phyloP scores from a whole-genome alignment of 495 filamentous ascomycete genomes.

The Aspergillus sclerotioniger region DNA sequence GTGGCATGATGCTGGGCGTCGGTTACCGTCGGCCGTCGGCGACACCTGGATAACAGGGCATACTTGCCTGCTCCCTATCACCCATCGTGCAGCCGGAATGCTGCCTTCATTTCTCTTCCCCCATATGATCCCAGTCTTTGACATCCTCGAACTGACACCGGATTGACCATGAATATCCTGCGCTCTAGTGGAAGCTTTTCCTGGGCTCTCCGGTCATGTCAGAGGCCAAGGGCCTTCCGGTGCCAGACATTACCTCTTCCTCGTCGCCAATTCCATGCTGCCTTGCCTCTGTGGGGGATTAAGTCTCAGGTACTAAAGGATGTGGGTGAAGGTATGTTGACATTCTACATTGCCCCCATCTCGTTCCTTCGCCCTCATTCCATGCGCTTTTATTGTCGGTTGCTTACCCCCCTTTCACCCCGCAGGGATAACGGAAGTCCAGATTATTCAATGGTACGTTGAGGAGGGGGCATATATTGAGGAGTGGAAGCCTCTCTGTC shows the following conservation, averaged over 20 bases:
- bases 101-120: constrained; percentile 20
- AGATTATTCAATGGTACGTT: constrained; percentile 99
- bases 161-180: constrained; percentile 35
- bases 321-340: constrained; percentile 84
- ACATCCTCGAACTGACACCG: constrained; percentile 4
- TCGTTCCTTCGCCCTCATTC: not conserved
- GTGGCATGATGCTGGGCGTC: constrained; percentile 32
- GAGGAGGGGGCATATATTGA: constrained; percentile 93
- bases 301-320: constrained; percentile 92
- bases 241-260: constrained; percentile 22
- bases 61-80: constrained; percentile 1
- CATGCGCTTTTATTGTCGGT: not conserved
- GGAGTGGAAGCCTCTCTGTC: constrained; percentile 96
- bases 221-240: constrained; percentile 26
- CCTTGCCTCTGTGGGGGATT: constrained; percentile 56
- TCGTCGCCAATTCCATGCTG: constrained; percentile 58
- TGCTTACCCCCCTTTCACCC: constrained; percentile 13
- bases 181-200: constrained; percentile 29
- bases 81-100: constrained; percentile 10
- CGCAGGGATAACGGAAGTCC: constrained; percentile 91
- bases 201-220: constrained; percentile 26
- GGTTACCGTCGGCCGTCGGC: constrained; percentile 42
- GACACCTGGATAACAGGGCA: not conserved
- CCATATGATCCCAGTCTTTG: not conserved
- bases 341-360: not conserved